Base-by-base conservation (phyloP, 1,284 basidiomycete genomes). In the Mycosarcoma mackinlayi region DNA sequence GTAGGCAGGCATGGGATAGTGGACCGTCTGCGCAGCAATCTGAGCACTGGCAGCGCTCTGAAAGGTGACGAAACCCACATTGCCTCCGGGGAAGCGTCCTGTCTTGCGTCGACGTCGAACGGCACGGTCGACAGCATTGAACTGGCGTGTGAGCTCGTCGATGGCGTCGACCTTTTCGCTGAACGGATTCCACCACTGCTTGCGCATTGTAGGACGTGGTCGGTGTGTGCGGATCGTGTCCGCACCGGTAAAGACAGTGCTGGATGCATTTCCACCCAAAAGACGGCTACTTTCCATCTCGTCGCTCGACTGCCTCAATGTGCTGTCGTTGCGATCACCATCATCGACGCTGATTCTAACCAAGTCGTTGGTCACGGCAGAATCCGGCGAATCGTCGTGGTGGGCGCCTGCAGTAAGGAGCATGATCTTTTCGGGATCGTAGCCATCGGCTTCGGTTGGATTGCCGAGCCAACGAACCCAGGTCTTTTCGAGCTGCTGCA, bases 51-150 rank as follows among this genome's bases (percentile, higher is more conserved):
- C 91, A 87, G 94, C 93, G 78, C 92, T 91, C 83, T 95, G 92
- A 75, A 98, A 97, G 0, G 95, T 98, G n/a, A 98, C 92, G 80
- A 97, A 98, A 0, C 93, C 95, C 8, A 89, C 88, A 58, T 90
- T 81, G 87, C 89, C n/a, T 90, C 77, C 82, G 56, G 79, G 80
- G 35, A 85, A 78, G 2, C 52, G 51, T 18, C 41, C 40, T 1
- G 53, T 38, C 18, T 63, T 62, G 33, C 75, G 61, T 7, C 65
- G 33, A 14, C 50, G 50, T n/a, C 61, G 53, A 3, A 78, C 79
- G 0, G 68, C 72, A 10, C 52, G 58, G 44, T 81, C 79, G 10
- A 79, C 54, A 19, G 59, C 60, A n/a, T 59, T 55, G 51, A 76
- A 78, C n/a, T 56, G 59, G 13, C 62, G 67, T 8, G 76, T 76